A percentile compares a stretch with the other conserved stretches of the same genome.
phyloP scores from a whole-genome alignment of 73 alveolate species.

The Paramecium sexaurelia region DNA sequence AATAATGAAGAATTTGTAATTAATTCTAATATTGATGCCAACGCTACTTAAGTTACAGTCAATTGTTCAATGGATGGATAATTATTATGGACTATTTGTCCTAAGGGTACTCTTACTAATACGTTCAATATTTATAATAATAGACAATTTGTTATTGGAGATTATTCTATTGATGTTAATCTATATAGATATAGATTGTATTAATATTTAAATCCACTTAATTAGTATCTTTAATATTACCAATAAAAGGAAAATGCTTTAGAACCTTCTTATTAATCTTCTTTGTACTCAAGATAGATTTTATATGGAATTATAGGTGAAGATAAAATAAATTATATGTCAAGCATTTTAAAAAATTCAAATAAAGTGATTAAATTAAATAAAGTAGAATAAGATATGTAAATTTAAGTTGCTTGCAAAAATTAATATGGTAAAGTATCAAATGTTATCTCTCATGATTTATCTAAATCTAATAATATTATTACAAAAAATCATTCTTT shows the following conservation, averaged over 20 bases:
- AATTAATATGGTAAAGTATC: not conserved
- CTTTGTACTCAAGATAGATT: not conserved
- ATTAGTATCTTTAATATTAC: not conserved
- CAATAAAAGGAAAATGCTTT: not conserved
- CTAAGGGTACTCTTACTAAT: not conserved
- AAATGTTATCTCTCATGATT: not conserved
- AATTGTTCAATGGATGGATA: not conserved
- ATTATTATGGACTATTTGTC: not conserved
- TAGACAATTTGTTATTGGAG: not conserved
- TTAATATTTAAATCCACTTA: slow-evolving; percentile 5
- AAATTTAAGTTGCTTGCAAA: slow-evolving; percentile 22
- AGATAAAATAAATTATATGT: not conserved
- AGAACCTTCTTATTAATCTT: not conserved
- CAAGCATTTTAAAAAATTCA: not conserved
- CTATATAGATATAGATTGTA: not conserved
- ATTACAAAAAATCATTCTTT: not conserved
- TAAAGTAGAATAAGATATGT: not conserved
- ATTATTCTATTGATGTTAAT: not conserved
- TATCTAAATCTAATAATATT: not conserved
- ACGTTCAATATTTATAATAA: not conserved
- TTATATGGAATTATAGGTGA: slow-evolving; percentile 32
- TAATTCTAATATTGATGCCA: not conserved
- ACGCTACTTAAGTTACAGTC: not conserved
- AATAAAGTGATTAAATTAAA: not conserved
- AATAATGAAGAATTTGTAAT: not conserved